A percentile compares a stretch with the other conserved stretches of the same genome.
These are phyloP conservation scores for Scutellaria barbata DNA, from an alignment of 257 asterid species.

Conservation along the genomic window DNA sequence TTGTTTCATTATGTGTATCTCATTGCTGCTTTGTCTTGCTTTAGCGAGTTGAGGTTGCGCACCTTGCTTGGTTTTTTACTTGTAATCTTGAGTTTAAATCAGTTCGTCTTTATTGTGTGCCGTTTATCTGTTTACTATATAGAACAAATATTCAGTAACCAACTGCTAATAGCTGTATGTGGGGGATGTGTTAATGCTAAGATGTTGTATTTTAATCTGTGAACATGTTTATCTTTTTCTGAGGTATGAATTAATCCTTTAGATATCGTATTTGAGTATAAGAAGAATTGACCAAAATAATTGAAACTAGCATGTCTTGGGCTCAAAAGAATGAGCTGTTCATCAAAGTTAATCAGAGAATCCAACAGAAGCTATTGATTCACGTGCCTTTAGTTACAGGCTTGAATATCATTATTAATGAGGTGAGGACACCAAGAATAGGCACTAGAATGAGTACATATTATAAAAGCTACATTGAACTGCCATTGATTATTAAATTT, in stretches of 20 bases:
- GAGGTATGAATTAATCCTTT: neutral
- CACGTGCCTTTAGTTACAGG: neutral
- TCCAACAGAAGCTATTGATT: neutral
- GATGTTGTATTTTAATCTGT: neutral
- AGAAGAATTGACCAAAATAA: neutral
- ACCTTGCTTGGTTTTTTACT: neutral
- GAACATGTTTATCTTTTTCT: neutral
- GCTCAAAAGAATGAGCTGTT: neutral
- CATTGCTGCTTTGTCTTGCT: neutral
- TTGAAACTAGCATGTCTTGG: neutral
- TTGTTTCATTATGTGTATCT: neutral
- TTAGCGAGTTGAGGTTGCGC: neutral
- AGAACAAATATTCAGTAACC: neutral
- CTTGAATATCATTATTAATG: neutral
- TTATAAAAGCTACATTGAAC: neutral
- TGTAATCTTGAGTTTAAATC: conserved; percentile 5
- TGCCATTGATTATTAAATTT: too few relatives aligned
- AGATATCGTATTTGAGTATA: neutral
- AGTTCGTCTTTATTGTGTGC: neutral
- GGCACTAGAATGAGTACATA: neutral
- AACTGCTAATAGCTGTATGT: neutral
- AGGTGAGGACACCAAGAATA: neutral
- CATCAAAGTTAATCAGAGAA: neutral
- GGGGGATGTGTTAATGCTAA: neutral
- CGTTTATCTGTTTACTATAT: neutral